Conservation (phyloP, 2,329 filamentous ascomycete species). For the Botrytis tulipae region DNA sequence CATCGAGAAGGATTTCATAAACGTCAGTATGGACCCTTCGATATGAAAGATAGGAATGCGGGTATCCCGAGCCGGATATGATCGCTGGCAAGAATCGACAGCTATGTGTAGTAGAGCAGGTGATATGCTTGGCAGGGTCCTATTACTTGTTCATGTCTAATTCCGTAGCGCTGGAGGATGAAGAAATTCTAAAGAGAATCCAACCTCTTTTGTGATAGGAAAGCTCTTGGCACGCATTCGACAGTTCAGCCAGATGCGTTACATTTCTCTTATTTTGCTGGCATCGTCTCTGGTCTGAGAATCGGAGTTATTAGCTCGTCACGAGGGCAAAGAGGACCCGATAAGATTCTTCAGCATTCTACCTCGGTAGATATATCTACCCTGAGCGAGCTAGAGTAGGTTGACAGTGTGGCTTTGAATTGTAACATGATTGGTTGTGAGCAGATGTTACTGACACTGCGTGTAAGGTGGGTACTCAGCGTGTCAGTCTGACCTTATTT, state of each 20-base stretch:
- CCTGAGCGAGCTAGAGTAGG: neutral
- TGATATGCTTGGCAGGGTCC: neutral
- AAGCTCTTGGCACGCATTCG: neutral
- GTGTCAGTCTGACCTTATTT: neutral
- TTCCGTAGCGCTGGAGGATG: neutral
- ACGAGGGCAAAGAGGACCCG: slow-evolving; percentile 1
- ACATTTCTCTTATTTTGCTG: neutral
- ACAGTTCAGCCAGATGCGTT: neutral
- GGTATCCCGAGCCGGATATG: neutral
- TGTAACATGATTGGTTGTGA: neutral
- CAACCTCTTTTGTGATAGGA: neutral
- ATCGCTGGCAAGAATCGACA: neutral
- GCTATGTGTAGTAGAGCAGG: neutral
- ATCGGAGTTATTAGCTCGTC: neutral
- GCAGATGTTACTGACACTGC: neutral
- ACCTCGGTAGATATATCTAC: neutral
- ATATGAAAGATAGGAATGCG: slow-evolving; percentile 3
- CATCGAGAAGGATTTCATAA: neutral
- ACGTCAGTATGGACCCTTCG: neutral
- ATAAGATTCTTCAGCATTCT: neutral
- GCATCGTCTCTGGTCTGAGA: neutral
- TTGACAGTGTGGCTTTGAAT: neutral
- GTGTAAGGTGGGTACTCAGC: neutral
- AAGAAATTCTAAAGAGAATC: neutral
- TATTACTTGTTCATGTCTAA: neutral